Evolutionary conservation across 352 stramenopile species (phyloP), one percentile per base, ranked within the genome.

Genomic region (Globisporangium irregulare): DNA sequence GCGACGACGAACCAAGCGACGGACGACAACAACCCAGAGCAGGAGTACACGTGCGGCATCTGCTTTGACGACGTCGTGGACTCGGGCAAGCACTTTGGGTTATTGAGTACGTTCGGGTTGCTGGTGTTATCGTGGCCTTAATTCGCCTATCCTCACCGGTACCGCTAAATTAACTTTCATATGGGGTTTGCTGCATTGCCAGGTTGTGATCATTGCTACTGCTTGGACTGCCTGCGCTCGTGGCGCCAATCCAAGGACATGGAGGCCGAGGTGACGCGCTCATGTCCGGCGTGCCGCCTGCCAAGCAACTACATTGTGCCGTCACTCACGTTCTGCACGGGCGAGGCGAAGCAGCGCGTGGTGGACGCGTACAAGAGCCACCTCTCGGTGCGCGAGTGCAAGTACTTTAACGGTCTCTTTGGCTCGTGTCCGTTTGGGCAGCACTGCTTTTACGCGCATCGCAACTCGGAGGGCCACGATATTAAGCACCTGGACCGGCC

Each of bases 1-100:
- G 3, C 24, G 12, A 27, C 65, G 20, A 50, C 55, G 29, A 67
- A 76, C 15, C 63, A 68, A 46, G 59, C n/a, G 2, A 38, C 43
- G 2, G 43, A 14, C 3, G 32, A 38, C 9, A 59, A 48, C 15
- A 80, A 80, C 38, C 71, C 71, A 22, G 27, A 84, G 24, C 70
- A 79, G 24, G 81, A 89, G 59, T 86, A 80, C 48, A 91, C 79
- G 27, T 93, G 86, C 56, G 86, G 86, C n/a, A 87, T 93, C 34
- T 93, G 86, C 76, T 91, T 93, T 62, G 86, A 93, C 62, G 86
- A 93, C 62, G 86, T 93, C 41, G 84, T 93, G 25, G 72, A 91
- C 61, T 80, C 71, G 10, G 83, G 84, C 68, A 93, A 93, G 68
- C 73, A 91, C 59, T 93, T 93, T 76, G 86, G 86, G 0, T 76